These are phyloP conservation scores for Extremus antarcticus DNA, from an alignment of 495 filamentous ascomycete genomes.

Conservation along the genomic window DNA sequence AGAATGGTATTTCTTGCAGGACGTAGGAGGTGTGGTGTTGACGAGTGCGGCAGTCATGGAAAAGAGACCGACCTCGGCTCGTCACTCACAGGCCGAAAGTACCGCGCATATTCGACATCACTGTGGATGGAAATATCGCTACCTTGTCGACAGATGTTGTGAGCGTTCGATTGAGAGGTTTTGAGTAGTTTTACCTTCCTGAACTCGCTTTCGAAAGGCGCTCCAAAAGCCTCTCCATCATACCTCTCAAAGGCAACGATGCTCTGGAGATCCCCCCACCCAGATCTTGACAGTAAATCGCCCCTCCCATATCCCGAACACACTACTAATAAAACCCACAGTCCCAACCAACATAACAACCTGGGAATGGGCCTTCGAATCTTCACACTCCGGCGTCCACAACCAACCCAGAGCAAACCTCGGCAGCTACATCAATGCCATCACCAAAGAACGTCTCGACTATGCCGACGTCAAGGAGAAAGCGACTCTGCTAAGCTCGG, in stretches of 20 bases:
- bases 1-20: too few species aligned
- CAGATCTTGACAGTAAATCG: conserved; percentile 12
- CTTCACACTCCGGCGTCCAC: conserved; percentile 35
- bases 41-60: too few species aligned
- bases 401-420: conserved; percentile 26
- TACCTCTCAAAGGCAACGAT: conserved; percentile 2
- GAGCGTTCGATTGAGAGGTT: too few species aligned
- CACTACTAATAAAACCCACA: conserved; percentile 21
- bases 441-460: conserved; percentile 43
- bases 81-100: too few species aligned
- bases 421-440: conserved; percentile 43
- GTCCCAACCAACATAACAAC: conserved; percentile 43
- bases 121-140: too few species aligned
- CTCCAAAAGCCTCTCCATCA: too few species aligned
- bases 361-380: conserved; percentile 53
- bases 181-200: too few species aligned
- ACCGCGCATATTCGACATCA: too few species aligned
- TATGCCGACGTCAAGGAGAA: conserved; percentile 40
- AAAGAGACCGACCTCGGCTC: too few species aligned
- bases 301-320: background rate
- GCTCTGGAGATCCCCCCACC: conserved; percentile 19
- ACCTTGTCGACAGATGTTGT: too few species aligned
- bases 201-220: too few species aligned
- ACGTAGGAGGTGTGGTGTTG: too few species aligned
- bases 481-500: conserved; percentile 45